These are phyloP conservation scores for Phytophthora pluvialis DNA, from an alignment of 352 stramenopile species.

Conservation along the genomic window DNA sequence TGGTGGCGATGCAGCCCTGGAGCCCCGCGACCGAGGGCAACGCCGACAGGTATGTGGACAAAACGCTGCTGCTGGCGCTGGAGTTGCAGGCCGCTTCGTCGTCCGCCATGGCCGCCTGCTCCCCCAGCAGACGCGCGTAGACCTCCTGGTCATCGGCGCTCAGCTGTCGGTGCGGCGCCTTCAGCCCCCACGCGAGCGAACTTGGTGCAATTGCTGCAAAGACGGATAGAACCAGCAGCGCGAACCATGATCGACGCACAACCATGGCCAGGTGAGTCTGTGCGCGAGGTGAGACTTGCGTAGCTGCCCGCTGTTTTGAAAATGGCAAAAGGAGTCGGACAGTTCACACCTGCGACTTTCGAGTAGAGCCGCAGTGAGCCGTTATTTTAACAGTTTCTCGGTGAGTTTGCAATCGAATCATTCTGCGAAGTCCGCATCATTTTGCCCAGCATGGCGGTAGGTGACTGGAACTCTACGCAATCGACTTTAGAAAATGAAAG, in stretches of 20 bases:
- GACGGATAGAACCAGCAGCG: conserved; percentile 15
- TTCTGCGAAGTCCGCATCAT: conserved; percentile 16
- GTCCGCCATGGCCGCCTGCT: conserved; percentile 30
- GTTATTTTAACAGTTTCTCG: conserved; percentile 3
- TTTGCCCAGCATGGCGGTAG: conserved; percentile 22
- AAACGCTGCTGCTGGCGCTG: conserved; percentile 46
- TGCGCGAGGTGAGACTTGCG: background rate
- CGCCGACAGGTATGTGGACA: conserved; percentile 51
- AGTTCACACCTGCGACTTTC: conserved; percentile 17
- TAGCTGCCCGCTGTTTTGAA: conserved; percentile 8
- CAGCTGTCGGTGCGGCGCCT: conserved; percentile 25
- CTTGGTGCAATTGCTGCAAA: conserved; percentile 6
- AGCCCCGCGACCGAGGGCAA: conserved; percentile 54
- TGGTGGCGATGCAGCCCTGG: conserved; percentile 55
- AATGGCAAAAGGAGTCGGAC: conserved; percentile 16
- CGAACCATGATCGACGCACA: conserved; percentile 4
- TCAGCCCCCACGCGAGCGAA: background rate
- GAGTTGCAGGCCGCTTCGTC: conserved; percentile 48
- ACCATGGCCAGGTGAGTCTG: conserved; percentile 1
- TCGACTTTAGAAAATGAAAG: background rate
- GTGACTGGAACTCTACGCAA: background rate
- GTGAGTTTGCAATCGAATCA: background rate
- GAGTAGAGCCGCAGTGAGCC: conserved; percentile 18
- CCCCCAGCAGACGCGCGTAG: conserved; percentile 29
- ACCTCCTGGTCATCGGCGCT: conserved; percentile 25